phyloP scores from a whole-genome alignment of 2,329 filamentous ascomycete species.

The Fusarium sp. region DNA sequence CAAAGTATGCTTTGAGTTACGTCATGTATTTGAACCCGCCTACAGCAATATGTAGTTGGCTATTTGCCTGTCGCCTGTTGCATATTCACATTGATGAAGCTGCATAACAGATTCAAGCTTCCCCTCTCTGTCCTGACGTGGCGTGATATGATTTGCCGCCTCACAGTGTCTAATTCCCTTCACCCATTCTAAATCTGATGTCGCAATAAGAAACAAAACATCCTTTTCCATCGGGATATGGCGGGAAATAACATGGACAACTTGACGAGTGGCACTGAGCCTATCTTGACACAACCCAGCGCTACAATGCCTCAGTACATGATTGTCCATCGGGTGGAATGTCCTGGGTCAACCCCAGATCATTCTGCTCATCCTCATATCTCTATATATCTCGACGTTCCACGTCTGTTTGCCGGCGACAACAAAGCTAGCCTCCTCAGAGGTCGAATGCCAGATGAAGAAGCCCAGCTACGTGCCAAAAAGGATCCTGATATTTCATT shows the following conservation, averaged over 20 bases:
- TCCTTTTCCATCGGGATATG: fast-evolving
- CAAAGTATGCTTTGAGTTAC: fast-evolving
- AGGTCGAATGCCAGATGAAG: neutral
- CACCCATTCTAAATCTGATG: too few relatives aligned
- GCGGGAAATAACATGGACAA: fast-evolving
- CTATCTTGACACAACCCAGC: neutral
- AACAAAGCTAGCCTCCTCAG: fast-evolving
- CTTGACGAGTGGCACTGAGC: neutral
- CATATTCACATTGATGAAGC: neutral
- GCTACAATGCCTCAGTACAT: neutral
- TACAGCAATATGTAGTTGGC: neutral
- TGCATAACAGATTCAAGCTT: fast-evolving
- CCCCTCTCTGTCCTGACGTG: neutral
- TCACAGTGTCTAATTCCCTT: neutral
- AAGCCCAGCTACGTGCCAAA: neutral
- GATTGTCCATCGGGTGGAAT: neutral
- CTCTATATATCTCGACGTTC: neutral
- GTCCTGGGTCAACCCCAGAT: neutral
- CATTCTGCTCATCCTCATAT: neutral
- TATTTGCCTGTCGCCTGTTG: neutral
- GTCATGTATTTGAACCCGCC: too few relatives aligned
- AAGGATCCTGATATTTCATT: neutral
- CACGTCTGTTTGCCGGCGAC: neutral
- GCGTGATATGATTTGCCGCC: neutral
- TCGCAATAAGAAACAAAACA: neutral